Base-by-base conservation (phyloP, 805 yeast genomes). In the Zygoascus tannicola region DNA sequence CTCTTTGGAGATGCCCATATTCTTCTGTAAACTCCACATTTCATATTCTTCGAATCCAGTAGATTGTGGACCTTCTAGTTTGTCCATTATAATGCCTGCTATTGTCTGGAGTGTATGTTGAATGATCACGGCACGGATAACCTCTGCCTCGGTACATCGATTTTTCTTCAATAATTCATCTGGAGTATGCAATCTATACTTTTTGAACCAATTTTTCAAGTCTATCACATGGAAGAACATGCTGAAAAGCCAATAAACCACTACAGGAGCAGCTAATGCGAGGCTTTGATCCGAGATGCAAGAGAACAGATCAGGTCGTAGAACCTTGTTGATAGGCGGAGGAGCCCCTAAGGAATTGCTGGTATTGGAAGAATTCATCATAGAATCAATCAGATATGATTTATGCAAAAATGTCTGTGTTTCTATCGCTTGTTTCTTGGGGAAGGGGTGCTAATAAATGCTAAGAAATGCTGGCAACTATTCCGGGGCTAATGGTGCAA, bases 121-220 rank as follows among this genome's bases (percentile, higher is more conserved):
- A 26, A 83, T 53, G 4, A 85, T 55, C 38, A 92, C 98, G 51
- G 88, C 96, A 48, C 75, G 67, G 15, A 92, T 55, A 8, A 92
- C 97, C 38, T 81, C 83, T 3, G 56, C 41, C 44, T 78, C 64
- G 0, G 84, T 58, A 4, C 85, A 96, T 57, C 77, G 84, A 62
- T 92, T 92, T 52, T 92, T 75, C 41, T 74, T 59, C 26, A 69
- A 55, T 45, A 86, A 85, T 60, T 90, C 97, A 54, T 82, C 94
- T 32, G 88, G 79, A 18, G 97, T 88, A 62, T 92, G 98, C 42
- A 92, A 86, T 52, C 97, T 73, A 65, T 85, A 86, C 58, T 73
- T 68, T 56, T 85, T 95, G 36, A 88, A 85, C 50, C 86, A 66
- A 57, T 85, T 75, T 52, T 72, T 76, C 35, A 72, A 73, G 61